Evolutionary conservation across 2,329 filamentous ascomycete species (phyloP), one percentile per base, ranked within the genome.

Genomic region (Elsinoe batatas): DNA sequence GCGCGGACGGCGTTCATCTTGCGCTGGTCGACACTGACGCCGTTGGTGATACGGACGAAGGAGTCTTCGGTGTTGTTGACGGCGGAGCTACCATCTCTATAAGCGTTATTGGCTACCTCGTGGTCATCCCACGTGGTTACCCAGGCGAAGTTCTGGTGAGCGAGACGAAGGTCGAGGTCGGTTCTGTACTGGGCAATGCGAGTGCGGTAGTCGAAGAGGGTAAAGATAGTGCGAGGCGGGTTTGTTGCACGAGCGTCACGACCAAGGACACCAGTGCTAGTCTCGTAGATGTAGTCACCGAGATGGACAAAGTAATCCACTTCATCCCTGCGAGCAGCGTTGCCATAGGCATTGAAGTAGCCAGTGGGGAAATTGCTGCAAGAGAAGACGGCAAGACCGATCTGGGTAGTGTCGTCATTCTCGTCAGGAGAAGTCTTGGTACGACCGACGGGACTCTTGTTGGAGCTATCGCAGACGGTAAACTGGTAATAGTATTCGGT

Each of bases 1-100:
- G 84, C 83, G 35, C 84, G 75, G 1, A 88, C 83, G 1, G 83
- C 84, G 53, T 87, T 85, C 74, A 85, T 82, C 71, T 87, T 88
- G 59, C 84, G 77, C 65, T 85, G 80, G 61, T 87, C 84, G 13
- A 87, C 80, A 32, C 76, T 80, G 13, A 87, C 75, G 54, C 71
- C 70, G 10, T 71, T 71, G 54, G 80, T 75, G 26, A 30, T 30
- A 46, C 76, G 72, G 26, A 80, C 64, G 69, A 87, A 88, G 0
- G 81, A 84, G 7, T 79, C 76, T 62, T 85, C 82, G 11, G 80
- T 85, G 66, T 87, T 87, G 66, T 82, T 83, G 17, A 84, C 68
- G 3, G 74, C 72, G 1, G 77, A 75, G 6, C 75, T 77, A 1
- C 84, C 84, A 62, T 83, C 82, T 18, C 78, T 74, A 63, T 81